Conservation (phyloP, 176 grass and related monocot genomes). For the Hordeum marinum region DNA sequence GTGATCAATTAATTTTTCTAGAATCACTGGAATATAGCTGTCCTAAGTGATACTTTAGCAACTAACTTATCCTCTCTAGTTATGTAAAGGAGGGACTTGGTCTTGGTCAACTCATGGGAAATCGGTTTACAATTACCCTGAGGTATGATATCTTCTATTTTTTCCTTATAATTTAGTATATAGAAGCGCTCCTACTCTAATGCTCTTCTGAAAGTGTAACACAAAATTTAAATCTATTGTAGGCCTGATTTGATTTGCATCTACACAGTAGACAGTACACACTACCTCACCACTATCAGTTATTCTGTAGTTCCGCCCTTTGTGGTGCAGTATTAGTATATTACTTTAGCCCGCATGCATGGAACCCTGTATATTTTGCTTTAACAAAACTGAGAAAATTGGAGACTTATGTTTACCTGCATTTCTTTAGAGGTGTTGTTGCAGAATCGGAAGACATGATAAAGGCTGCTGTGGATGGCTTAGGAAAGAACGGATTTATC, state of each 20-base stretch:
- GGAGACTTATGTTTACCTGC: slow-evolving; percentile 32
- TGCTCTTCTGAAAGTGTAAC: not conserved
- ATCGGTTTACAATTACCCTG: slow-evolving; percentile 87
- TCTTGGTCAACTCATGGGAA: slow-evolving; percentile 87
- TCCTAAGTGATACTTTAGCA: slow-evolving; percentile 13
- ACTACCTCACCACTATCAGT: not conserved
- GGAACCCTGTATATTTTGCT: slow-evolving; percentile 7
- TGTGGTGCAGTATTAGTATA: not conserved
- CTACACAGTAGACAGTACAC: not conserved
- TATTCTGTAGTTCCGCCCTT: not conserved
- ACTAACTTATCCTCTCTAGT: slow-evolving; percentile 47
- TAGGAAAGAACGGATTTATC: slow-evolving; percentile 88
- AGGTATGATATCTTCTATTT: slow-evolving; percentile 46
- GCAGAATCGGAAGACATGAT: slow-evolving; percentile 78
- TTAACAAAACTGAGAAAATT: slow-evolving; percentile 17
- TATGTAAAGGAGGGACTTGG: slow-evolving; percentile 92
- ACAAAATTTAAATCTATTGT: not conserved
- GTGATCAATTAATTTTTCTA: slow-evolving; percentile 14
- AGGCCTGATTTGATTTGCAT: not conserved
- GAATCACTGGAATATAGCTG: not conserved
- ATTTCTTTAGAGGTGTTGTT: slow-evolving; percentile 59
- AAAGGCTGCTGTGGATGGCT: slow-evolving; percentile 60
- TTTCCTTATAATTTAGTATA: not conserved
- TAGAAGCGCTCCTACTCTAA: not conserved
- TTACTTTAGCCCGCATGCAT: slow-evolving; percentile 3